phyloP scores from a whole-genome alignment of 2,329 filamentous ascomycete species.

The Penicillium thymicola region DNA sequence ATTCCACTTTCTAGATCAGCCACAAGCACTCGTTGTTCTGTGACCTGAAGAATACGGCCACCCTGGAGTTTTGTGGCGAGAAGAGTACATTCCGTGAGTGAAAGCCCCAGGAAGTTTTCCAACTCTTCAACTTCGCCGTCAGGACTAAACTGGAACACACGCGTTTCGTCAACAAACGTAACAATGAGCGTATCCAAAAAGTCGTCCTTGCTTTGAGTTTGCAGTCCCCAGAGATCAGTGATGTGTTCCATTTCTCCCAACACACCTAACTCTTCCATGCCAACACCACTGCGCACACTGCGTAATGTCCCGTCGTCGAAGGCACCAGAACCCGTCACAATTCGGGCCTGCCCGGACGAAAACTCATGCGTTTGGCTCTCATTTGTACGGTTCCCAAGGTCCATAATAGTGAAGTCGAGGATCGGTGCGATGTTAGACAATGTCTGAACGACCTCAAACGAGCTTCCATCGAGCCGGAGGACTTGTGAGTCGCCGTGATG shows the following conservation, averaged over 20 bases:
- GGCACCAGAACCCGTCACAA: constrained; percentile 89
- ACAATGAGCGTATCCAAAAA: constrained; percentile 68
- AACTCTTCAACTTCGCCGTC: constrained; percentile 83
- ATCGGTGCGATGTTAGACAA: constrained; percentile 86
- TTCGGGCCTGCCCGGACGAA: constrained; percentile 87
- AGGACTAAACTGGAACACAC: constrained; percentile 71
- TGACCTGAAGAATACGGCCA: constrained; percentile 72
- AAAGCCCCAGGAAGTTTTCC: constrained; percentile 68
- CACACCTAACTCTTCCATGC: constrained; percentile 80
- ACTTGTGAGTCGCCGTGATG: constrained; percentile 92
- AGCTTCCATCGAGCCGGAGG: constrained; percentile 60
- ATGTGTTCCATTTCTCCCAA: constrained; percentile 75
- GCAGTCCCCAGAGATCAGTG: constrained; percentile 70
- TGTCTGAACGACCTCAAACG: constrained; percentile 67
- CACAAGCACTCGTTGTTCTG: constrained; percentile 60
- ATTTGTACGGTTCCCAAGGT: constrained; percentile 81
- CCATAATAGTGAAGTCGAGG: constrained; percentile 92
- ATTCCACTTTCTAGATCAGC: constrained; percentile 55
- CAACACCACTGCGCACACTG: constrained; percentile 90
- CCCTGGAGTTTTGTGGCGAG: constrained; percentile 63
- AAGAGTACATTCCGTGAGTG: constrained; percentile 68
- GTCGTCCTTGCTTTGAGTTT: constrained; percentile 43
- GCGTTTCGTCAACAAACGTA: constrained; percentile 78
- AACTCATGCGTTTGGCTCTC: constrained; percentile 83
- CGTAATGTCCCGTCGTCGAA: constrained; percentile 84